Base-by-base conservation (phyloP, 208 protist genomes). In the Hexamita inflata region DNA sequence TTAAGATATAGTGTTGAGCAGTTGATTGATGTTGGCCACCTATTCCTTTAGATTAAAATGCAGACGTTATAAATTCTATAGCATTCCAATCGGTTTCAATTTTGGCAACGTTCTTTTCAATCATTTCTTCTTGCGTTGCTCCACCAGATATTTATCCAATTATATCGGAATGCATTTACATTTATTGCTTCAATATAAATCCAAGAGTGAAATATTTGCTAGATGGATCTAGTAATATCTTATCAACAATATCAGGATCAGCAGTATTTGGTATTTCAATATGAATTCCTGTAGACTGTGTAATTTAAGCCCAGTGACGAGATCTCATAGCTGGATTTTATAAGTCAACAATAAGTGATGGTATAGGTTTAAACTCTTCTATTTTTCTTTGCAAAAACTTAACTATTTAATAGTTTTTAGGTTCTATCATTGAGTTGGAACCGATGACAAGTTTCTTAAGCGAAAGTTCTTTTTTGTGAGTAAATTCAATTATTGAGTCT, bases 291-390 rank as follows among this genome's bases (percentile, higher is more conserved):
- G 64, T 70, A 32, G 42, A 9, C 7, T 13, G 19, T 49, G 64
- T 42, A 38, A 70, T 70, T 38, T 70, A 38, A 30, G 64, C 64
- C 64, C 64, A 70, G n/a, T 70, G 64, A 38, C 64, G 64, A 35
- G 32, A 4, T 30, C 64, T n/a, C 64, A 70, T 45, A 49, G 64
- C 64, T n/a, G 9, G 11, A 45, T 70, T 70, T 45, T 13, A 45
- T n/a, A 70, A 38, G 64, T 70, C 64, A 2, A 49, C 11, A 4
- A 35, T n/a, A 49, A 70, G 4, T 28, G 64, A 7, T n/a, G 64
- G 64, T 28, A 70, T 45, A 40, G 64, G 64, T 57, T 34, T n/a
- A 38, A 42, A 70, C 35, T 70, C 64, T 24, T 13, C 9, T 4
- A 45, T 9, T 38, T n/a, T n/a, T n/a, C n/a, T n/a, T n/a, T n/a